These are phyloP conservation scores for Rutidosis leptorrhynchoides DNA, from an alignment of 129 eudicot genomes.

Conservation along the genomic window DNA sequence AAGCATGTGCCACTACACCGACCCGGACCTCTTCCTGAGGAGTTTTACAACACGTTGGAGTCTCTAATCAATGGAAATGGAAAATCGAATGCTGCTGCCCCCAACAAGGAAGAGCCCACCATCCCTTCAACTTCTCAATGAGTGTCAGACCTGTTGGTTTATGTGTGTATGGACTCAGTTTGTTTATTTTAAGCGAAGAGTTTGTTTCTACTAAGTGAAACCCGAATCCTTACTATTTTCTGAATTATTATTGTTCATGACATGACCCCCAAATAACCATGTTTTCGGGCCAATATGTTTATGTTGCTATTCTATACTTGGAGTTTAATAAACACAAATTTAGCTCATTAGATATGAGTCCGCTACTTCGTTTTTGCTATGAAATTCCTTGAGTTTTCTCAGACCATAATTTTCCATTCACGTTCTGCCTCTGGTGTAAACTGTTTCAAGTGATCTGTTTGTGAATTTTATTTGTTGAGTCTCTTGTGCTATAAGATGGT, in stretches of 20 bases:
- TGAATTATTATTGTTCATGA: constrained; percentile 17
- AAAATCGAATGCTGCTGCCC: too few species aligned
- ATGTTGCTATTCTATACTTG: constrained; percentile 20
- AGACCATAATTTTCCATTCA: too few species aligned
- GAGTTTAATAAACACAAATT: constrained; percentile 25
- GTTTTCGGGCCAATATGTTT: constrained; percentile 16
- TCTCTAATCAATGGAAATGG: constrained; percentile 54
- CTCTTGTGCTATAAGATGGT: too few species aligned
- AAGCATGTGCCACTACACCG: constrained; percentile 93
- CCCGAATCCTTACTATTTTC: constrained; percentile 19
- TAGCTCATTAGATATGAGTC: constrained; percentile 7
- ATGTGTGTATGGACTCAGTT: constrained; percentile 3
- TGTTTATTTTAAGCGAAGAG: constrained; percentile 3
- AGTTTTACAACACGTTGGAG: constrained; percentile 79
- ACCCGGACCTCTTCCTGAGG: constrained; percentile 93
- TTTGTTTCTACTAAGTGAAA: constrained; percentile 24
- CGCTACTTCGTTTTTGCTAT: not conserved
- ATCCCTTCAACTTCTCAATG: constrained; percentile 30
- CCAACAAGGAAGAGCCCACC: constrained; percentile 52
- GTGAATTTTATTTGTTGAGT: too few species aligned
- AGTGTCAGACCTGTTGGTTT: constrained; percentile 19
- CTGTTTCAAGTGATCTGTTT: too few species aligned
- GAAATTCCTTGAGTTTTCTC: too few species aligned
- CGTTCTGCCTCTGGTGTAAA: too few species aligned
- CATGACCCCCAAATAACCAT: constrained; percentile 10